phyloP scores from a whole-genome alignment of 1,284 basidiomycete species.

The Pterulicium gracile region DNA sequence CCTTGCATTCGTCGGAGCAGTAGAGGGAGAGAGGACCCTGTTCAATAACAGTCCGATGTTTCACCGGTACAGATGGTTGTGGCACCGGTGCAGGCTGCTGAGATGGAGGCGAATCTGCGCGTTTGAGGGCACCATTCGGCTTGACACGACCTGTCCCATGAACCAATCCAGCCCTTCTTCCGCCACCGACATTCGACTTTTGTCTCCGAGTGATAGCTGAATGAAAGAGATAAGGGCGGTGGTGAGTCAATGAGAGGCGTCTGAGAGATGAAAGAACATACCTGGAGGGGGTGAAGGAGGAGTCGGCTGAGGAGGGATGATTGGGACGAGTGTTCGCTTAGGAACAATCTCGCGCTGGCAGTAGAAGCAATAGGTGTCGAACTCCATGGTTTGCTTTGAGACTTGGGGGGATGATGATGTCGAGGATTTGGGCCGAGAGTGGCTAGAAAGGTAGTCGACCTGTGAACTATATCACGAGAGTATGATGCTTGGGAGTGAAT shows the following conservation, averaged over 20 bases:
- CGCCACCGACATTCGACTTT: constrained; percentile 29
- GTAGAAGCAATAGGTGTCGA: constrained; percentile 55
- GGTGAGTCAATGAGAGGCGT: constrained; percentile 4
- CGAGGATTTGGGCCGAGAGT: too few relatives aligned
- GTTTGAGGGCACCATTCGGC: constrained; percentile 41
- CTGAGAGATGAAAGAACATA: constrained; percentile 13
- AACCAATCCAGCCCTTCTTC: constrained; percentile 38
- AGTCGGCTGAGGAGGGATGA: constrained; percentile 18
- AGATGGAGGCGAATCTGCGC: constrained; percentile 21
- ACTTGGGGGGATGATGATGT: too few relatives aligned
- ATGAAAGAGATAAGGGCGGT: constrained; percentile 10
- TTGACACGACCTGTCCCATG: constrained; percentile 51
- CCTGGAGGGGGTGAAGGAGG: constrained; percentile 27
- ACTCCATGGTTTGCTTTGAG: constrained; percentile 42
- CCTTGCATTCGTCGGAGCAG: constrained; percentile 65
- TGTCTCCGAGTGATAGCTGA: constrained; percentile 22
- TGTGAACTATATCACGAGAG: too few relatives aligned
- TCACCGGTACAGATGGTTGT: constrained; percentile 23
- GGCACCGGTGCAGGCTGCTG: constrained; percentile 15
- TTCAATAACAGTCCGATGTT: constrained; percentile 60
- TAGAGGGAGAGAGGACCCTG: constrained; percentile 65
- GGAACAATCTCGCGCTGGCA: constrained; percentile 63
- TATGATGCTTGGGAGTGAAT: too few relatives aligned
- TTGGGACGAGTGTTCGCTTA: constrained; percentile 45
- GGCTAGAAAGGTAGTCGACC: too few relatives aligned